Percentiles rank a stretch among this genome's conserved stretches.
These are phyloP conservation scores for Gymnopus androsaceus DNA, from an alignment of 1,284 basidiomycete genomes.

Conservation along the genomic window DNA sequence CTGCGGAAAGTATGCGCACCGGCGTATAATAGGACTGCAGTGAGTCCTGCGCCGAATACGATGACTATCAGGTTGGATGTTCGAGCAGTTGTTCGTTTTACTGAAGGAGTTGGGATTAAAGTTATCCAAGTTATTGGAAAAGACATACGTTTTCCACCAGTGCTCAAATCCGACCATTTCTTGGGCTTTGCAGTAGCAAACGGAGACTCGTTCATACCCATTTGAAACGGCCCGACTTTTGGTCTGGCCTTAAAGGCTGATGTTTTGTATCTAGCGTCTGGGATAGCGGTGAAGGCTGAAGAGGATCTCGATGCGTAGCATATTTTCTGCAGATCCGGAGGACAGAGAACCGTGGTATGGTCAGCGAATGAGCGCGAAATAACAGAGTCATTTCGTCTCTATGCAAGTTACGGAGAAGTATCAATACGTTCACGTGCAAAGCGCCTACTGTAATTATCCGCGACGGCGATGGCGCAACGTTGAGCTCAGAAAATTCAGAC, in stretches of 20 bases:
- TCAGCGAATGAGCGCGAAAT: conserved; percentile 7
- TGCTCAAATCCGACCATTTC: conserved; percentile 83
- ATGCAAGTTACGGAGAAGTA: neutral
- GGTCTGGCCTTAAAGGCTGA: conserved; percentile 22
- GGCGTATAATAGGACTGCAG: conserved; percentile 81
- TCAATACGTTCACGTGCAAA: neutral
- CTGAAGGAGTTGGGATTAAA: conserved; percentile 38
- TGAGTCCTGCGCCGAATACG: conserved; percentile 79
- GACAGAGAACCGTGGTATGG: neutral
- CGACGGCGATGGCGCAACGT: no score
- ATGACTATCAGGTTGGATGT: conserved; percentile 86
- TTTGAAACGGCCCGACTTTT: conserved; percentile 81
- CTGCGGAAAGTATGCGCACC: no score
- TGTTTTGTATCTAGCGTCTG: conserved; percentile 68
- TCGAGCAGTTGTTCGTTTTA: conserved; percentile 76
- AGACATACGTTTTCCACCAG: conserved; percentile 78
- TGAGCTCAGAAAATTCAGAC: neutral
- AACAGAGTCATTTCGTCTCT: conserved; percentile 2
- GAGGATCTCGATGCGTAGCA: conserved; percentile 51
- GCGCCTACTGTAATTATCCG: no score
- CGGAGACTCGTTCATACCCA: conserved; percentile 67
- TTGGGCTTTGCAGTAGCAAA: conserved; percentile 58
- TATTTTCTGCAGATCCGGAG: conserved; percentile 35
- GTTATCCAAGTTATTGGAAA: conserved; percentile 10
- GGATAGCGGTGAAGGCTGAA: conserved; percentile 56